Conservation (phyloP, 202 grass and related monocot genomes). For the Panicum virgatum region DNA sequence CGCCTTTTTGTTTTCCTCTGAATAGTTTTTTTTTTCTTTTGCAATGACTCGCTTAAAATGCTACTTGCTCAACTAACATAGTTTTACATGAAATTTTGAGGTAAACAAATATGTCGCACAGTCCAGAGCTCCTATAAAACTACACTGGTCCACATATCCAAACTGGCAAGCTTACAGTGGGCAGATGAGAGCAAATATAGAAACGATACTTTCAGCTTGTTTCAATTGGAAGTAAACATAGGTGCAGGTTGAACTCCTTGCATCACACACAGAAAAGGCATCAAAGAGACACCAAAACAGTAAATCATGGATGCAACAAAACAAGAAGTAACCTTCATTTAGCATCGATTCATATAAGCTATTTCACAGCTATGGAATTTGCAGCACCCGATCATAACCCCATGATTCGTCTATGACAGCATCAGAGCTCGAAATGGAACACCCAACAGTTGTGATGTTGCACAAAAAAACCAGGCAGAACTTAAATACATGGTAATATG, state of each 20-base stretch:
- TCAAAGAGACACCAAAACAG: not conserved
- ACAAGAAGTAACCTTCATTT: not conserved
- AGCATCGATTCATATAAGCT: not conserved
- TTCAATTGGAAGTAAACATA: no score
- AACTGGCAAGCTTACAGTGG: not conserved
- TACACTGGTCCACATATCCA: not conserved
- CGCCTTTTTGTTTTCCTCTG: not conserved
- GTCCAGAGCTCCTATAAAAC: not conserved
- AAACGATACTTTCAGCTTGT: not conserved
- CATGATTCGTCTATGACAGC: slow-evolving; percentile 13
- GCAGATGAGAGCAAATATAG: not conserved
- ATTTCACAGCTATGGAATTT: slow-evolving; percentile 15
- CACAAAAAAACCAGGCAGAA: not conserved
- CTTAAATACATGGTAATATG: slow-evolving; percentile 32
- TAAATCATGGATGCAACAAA: not conserved
- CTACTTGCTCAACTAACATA: not conserved
- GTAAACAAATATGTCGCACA: not conserved
- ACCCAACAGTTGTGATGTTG: not conserved
- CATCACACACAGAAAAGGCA: not conserved
- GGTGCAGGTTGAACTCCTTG: not conserved
- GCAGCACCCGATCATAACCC: slow-evolving; percentile 13
- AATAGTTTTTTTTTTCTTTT: not conserved
- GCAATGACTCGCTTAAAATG: not conserved
- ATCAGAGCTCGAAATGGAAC: not conserved
- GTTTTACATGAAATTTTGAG: not conserved